phyloP scores from a whole-genome alignment of 192 early-diverging fungal genomes.

The Coemansia sp. region DNA sequence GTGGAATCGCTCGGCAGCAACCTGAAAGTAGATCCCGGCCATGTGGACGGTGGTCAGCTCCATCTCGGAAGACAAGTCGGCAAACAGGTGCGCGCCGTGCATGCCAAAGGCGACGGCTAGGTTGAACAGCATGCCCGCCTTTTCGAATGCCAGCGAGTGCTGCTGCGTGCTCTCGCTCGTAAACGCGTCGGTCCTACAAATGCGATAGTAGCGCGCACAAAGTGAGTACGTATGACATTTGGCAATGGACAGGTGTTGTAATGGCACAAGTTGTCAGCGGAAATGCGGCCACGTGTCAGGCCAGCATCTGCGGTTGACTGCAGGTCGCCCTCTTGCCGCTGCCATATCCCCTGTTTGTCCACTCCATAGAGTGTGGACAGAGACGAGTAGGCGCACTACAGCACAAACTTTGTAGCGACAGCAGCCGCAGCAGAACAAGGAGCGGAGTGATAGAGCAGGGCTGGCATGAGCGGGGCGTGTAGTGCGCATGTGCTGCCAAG shows the following conservation, averaged over 20 bases:
- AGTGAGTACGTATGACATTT: conserved; percentile 4
- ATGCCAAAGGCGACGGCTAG: conserved; percentile 78
- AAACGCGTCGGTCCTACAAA: conserved; percentile 80
- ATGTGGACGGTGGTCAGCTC: conserved; percentile 68
- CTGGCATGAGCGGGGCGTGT: neutral
- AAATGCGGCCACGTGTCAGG: neutral
- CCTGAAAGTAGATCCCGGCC: conserved; percentile 91
- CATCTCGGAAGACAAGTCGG: conserved; percentile 51
- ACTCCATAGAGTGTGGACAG: too few relatives aligned
- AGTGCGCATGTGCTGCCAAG: neutral
- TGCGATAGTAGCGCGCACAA: conserved; percentile 30
- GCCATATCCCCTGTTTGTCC: neutral
- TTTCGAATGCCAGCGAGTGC: conserved; percentile 95
- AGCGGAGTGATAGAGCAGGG: neutral
- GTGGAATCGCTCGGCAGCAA: conserved; percentile 89
- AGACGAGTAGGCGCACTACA: too few relatives aligned
- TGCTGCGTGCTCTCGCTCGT: conserved; percentile 77
- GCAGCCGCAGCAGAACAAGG: neutral
- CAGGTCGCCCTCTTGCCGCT: neutral
- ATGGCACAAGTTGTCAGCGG: neutral
- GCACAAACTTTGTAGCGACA: neutral
- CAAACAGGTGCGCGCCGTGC: conserved; percentile 44
- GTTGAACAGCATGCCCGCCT: conserved; percentile 95
- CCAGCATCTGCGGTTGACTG: conserved; percentile 2
- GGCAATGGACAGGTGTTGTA: neutral